Conservation (phyloP, 768 basidiomycete species). For the Lentinula boryana region DNA sequence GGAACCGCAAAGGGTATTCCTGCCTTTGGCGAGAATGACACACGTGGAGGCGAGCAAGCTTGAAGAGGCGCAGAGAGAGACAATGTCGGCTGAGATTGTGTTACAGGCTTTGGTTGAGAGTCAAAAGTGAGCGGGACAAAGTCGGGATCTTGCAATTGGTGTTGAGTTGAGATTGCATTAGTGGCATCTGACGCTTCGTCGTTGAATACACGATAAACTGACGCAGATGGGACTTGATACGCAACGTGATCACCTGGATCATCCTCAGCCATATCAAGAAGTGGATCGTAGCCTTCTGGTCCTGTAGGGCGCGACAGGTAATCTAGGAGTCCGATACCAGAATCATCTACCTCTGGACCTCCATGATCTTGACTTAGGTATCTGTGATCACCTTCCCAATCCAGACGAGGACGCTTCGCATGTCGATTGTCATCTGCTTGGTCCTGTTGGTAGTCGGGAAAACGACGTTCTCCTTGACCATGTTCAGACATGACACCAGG, state of each 20-base stretch:
- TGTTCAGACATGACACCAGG: background rate
- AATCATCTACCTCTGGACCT: slow-evolving; percentile 11
- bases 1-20: slow-evolving; percentile 10
- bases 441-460: background rate
- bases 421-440: background rate
- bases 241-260: background rate
- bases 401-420: slow-evolving; percentile 13
- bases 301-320: background rate
- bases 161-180: background rate
- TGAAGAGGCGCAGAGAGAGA: background rate
- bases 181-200: background rate
- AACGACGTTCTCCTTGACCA: background rate
- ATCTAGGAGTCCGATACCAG: slow-evolving; percentile 15
- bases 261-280: background rate
- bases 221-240: too few species aligned
- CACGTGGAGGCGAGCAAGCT: background rate
- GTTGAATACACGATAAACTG: background rate
- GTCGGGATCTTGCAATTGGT: slow-evolving; percentile 8
- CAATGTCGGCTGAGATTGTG: background rate
- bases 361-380: too few species aligned
- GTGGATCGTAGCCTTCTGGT: background rate
- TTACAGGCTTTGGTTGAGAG: slow-evolving; percentile 4
- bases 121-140: slow-evolving; percentile 16
- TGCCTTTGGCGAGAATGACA: background rate
- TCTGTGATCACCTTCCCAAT: background rate